These are phyloP conservation scores for Leishmania tropica DNA, from an alignment of 208 protist species.

Conservation along the genomic window DNA sequence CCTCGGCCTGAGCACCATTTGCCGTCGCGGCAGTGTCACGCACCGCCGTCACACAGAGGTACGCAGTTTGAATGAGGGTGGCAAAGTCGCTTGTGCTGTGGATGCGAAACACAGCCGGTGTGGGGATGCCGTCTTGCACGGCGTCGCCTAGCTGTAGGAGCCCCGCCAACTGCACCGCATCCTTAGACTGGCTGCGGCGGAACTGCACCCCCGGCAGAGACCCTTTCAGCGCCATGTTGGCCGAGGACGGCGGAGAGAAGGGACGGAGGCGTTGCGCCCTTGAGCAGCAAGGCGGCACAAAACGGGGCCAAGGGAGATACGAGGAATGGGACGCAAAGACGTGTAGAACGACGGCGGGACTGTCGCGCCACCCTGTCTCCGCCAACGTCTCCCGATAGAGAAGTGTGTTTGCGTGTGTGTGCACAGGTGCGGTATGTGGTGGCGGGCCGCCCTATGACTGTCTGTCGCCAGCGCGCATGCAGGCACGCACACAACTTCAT, in stretches of 20 bases:
- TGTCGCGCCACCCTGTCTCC: background rate
- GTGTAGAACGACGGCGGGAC: background rate
- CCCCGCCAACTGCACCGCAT: constrained; percentile 40
- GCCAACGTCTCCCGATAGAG: background rate
- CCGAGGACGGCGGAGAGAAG: background rate
- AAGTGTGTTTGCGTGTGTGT: background rate
- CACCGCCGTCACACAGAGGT: constrained; percentile 68
- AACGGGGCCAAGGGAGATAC: background rate
- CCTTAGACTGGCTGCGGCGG: constrained; percentile 48
- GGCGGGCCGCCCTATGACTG: background rate
- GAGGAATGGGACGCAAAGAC: background rate
- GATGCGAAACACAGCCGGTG: constrained; percentile 39
- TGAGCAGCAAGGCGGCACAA: background rate
- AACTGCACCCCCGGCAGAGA: constrained; percentile 43
- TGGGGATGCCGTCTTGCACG: constrained; percentile 42
- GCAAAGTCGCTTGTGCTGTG: constrained; percentile 42
- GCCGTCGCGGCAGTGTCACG: background rate
- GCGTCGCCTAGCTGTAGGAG: constrained; percentile 45
- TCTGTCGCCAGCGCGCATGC: background rate
- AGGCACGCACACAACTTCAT: background rate
- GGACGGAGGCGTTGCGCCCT: background rate
- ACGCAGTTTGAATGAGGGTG: constrained; percentile 65
- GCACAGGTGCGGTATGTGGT: background rate
- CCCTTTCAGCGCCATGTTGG: constrained; percentile 3
- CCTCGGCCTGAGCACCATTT: background rate